Base-by-base conservation (phyloP, 2,329 filamentous ascomycete genomes). In the Ceratocystis variospora region DNA sequence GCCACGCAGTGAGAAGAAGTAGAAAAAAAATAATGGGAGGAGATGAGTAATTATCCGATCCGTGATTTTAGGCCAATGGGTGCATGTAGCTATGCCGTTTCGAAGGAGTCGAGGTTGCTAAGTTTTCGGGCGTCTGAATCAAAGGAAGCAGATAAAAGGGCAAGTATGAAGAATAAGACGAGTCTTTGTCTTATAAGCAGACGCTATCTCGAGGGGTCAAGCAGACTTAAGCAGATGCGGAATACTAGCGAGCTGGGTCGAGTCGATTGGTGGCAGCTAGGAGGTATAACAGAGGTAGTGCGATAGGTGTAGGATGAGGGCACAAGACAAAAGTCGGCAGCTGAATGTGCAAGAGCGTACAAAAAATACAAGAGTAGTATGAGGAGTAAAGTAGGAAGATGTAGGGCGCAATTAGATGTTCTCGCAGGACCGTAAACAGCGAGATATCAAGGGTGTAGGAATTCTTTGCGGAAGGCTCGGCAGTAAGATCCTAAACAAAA, bases 381-480 rank as follows among this genome's bases (percentile, higher is more conserved):
- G 48, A 41, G 46, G 25, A 25, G 31, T 19, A 66, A 61, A 62
- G 22, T 5, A 37, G 19, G 5, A n/a, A 15, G 6, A 63, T 10
- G 22, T 25, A 31, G 8, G 44, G 45, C 61, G 44, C 44, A 63
- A 63, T 25, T 33, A 50, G 61, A 63, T 31, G 45, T 37, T 66
- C 33, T 19, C 44, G 46, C 25, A 66, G 44, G 25, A 31, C 57
- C 57, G 55, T 37, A 25, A 41, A 25, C 44, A 48, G 57, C 31
- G 28, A 44, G 28, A 22, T 46, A 55, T 22, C 63, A 45, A 64
- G 22, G 61, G 61, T n/a, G 10, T 25, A 33, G 55, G 48, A 59
- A 37, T 59, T 59, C 55, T 59, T 59, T 59, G 55, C 55, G 55
- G 55, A 59, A 59, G 33, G 55, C 55, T 59, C 55, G 55, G 55